Evolutionary conservation across 306 rosid genomes (phyloP).

Genomic region (Styphnolobium japonicum): DNA sequence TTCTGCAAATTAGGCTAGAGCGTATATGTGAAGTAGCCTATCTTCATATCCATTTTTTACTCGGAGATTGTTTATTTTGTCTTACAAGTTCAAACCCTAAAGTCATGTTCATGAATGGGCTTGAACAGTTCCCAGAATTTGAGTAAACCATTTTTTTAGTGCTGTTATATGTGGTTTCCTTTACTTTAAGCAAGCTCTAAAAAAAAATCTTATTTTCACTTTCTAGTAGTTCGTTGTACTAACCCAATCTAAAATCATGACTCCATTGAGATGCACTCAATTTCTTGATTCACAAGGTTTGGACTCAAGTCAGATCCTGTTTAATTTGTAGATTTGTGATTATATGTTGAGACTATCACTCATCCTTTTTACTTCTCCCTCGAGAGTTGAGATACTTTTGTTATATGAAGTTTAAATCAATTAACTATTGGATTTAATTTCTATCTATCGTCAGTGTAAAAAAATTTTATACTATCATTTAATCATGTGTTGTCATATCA

Average conservation of each 20-base stretch:
- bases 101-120: neutral
- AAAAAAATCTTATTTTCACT: neutral
- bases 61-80: neutral
- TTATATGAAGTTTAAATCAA: neutral
- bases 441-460: too few relatives aligned
- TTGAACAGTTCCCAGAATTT: neutral
- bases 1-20: neutral
- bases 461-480: too few relatives aligned
- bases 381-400: neutral
- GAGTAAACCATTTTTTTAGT: neutral
- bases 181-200: neutral
- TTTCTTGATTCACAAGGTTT: neutral
- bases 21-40: neutral
- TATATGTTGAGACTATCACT: neutral
- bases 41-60: neutral
- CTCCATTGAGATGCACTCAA: neutral
- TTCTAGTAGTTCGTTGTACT: constrained; percentile 20
- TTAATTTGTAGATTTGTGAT: neutral
- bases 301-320: too few relatives aligned
- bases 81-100: neutral
- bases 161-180: neutral
- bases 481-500: too few relatives aligned
- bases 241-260: constrained; percentile 16
- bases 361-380: neutral
- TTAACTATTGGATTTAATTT: too few relatives aligned